Evolutionary conservation across 345 rosid species (phyloP).

Genomic region (Arabis alpina): DNA sequence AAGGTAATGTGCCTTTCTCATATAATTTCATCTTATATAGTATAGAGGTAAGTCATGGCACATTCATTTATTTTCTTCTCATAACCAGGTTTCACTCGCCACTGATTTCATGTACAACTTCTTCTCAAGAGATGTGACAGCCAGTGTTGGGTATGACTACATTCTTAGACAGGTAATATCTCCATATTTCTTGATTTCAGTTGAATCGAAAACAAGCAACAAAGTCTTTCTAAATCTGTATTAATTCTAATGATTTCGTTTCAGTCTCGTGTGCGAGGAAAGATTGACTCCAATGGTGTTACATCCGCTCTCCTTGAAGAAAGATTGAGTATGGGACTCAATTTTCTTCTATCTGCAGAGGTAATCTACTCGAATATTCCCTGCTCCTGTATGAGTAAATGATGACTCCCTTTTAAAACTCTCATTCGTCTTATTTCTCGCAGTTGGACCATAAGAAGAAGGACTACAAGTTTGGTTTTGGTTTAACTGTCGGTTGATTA

Average conservation of each 20-base stretch:
- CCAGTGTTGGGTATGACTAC: constrained; percentile 96
- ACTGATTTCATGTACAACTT: constrained; percentile 89
- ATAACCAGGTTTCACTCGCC: constrained; percentile 80
- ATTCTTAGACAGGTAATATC: constrained; percentile 82
- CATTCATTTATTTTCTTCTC: constrained; percentile 16
- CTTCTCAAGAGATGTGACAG: constrained; percentile 81
- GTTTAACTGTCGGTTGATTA: constrained; percentile 79
- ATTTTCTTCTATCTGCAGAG: constrained; percentile 92
- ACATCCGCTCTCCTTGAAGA: constrained; percentile 85
- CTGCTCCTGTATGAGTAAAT: background rate
- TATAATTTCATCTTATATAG: background rate
- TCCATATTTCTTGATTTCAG: background rate
- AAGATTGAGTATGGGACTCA: constrained; percentile 87
- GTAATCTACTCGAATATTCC: constrained; percentile 42
- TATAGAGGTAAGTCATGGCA: background rate
- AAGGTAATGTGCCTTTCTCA: constrained; percentile 57
- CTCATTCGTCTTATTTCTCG: background rate
- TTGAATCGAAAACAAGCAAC: background rate
- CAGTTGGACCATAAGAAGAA: constrained; percentile 95
- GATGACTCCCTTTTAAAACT: background rate
- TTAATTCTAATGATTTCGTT: constrained; percentile 18
- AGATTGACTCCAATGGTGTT: constrained; percentile 92
- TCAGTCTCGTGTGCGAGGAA: constrained; percentile 94
- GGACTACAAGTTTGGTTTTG: constrained; percentile 94
- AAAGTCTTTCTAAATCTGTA: background rate